Conservation (phyloP, 345 rosid genomes). For the Ailanthus altissimus region DNA sequence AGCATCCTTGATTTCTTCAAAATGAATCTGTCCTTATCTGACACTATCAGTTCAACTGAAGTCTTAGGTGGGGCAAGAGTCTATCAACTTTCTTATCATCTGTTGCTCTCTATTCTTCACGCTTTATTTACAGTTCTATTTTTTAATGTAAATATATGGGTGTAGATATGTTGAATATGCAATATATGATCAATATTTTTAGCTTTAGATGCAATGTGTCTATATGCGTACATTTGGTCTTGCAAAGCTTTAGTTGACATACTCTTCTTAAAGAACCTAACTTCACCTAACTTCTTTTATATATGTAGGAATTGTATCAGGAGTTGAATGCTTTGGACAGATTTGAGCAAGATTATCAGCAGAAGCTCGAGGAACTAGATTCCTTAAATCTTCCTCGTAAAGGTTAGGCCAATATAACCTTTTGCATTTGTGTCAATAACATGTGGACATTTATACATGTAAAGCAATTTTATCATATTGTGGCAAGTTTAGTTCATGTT, state of each 20-base stretch:
- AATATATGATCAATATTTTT: not conserved
- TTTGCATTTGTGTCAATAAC: not conserved
- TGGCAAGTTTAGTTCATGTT: too few relatives aligned
- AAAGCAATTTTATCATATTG: too few relatives aligned
- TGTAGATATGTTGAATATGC: conserved; percentile 3
- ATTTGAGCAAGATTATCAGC: conserved; percentile 61
- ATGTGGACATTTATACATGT: too few relatives aligned
- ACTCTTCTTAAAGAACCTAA: conserved; percentile 20
- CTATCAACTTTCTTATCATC: not conserved
- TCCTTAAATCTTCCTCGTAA: conserved; percentile 60
- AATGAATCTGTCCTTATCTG: not conserved
- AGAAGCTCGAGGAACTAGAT: conserved; percentile 50
- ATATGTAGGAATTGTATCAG: conserved; percentile 68
- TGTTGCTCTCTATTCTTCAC: not conserved
- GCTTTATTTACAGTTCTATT: not conserved
- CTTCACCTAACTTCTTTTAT: conserved; percentile 18
- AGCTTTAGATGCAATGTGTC: not conserved
- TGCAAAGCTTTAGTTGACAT: not conserved
- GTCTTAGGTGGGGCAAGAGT: not conserved
- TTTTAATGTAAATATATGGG: not conserved
- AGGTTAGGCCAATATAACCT: conserved; percentile 39
- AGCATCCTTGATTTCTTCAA: not conserved
- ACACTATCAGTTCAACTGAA: not conserved
- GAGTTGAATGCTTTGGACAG: conserved; percentile 66
- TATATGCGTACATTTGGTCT: not conserved